Evolutionary conservation across 2,329 filamentous ascomycete genomes (phyloP), one percentile per base, ranked within the genome.

Genomic region (Fusarium sp.): DNA sequence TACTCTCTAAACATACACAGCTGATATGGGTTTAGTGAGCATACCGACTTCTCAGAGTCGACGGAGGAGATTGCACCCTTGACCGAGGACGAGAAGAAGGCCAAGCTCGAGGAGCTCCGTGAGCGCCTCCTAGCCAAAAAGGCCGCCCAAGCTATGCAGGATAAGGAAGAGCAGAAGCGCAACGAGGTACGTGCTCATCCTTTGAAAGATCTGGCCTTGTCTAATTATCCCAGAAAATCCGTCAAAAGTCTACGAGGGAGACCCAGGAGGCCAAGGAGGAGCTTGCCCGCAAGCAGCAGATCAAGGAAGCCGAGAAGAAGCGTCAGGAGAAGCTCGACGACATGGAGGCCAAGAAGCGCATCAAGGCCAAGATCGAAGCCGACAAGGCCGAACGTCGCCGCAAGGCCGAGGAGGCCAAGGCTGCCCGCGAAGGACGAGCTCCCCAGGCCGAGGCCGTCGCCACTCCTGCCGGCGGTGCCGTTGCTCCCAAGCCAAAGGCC

Each of bases 331-430:
- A 97, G 83, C 83, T 87, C 42, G 93, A 91, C 14, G 96, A 98
- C 58, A 79, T 91, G 8, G 93, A 93, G 44, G 95, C 93, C 10
- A 96, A 95, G 84, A 92, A 91, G 80, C 89, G 92, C 34, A 95
- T 97, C 79, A 91, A 93, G 81, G 94, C 93, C 61, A 94, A 94
- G 85, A 97, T 99, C 70, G 94, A 96, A 73, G 94, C 92, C 13
- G 94, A 98, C 82, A 97, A 96, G 84, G 91, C 93, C 73, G 93
- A 95, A 75, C 89, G 96, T 58, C 90, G 92, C 69, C 86, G 91
- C 70, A 97, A 96, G 79, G 90, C 93, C 3, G 96, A 97, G 76
- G 85, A 89, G 62, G 92, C 93, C 73, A 97, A 95, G 82, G 94
- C 94, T 0, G 88, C 89, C 60, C 87, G 95, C n/a, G 92, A 93